Evolutionary conservation across 2,329 filamentous ascomycete species (phyloP), one percentile per base, ranked within the genome.

Genomic region (Neoascochyta sp.): DNA sequence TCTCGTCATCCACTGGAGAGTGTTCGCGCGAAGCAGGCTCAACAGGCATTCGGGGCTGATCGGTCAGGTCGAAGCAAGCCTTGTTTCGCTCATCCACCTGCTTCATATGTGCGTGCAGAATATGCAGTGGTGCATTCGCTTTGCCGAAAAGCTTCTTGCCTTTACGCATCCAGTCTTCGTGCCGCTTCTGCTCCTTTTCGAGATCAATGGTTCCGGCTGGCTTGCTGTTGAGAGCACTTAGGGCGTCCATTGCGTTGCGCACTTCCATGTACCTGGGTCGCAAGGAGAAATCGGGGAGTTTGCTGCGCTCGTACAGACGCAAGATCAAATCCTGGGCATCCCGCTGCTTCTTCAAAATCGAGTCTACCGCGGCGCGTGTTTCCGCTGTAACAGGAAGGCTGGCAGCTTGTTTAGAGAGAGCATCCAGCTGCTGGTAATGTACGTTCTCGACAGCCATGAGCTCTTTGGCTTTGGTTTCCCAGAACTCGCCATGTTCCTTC

Each of bases 91-190:
- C 85, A 27, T 92, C 74, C 3, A 98, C 92, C 55, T 92, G 86
- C 48, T 93, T 84, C 78, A 98, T 89, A 49, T 98, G 90, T 35
- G 83, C 84, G 54, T 90, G 92, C 16, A 98, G 74, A 43, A 98
- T 98, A 61, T 98, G 92, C 9, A 98, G 71, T 1, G 92, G 92
- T 1, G 92, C 92, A 57, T 98, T 98, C 1, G 92, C 92, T 64
- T 98, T 98, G 29, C 92, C 92, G 55, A 98, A 98, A 0, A 98
- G 68, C 61, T 95, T 95, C 68, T 98, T 98, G 28, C 92, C 92
- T 53, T 87, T 87, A 17, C 92, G 78, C 90, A 98, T 98, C 92
- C 92, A 98, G 61, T 98, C 92, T 59, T 98, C 92, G 47, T 96
- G 92, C 6, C 86, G 80, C 57, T 92, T 94, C 45, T 92, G 84